Evolutionary conservation across 176 grass and related monocot genomes (phyloP).

Genomic region (Raddia distichophylla): DNA sequence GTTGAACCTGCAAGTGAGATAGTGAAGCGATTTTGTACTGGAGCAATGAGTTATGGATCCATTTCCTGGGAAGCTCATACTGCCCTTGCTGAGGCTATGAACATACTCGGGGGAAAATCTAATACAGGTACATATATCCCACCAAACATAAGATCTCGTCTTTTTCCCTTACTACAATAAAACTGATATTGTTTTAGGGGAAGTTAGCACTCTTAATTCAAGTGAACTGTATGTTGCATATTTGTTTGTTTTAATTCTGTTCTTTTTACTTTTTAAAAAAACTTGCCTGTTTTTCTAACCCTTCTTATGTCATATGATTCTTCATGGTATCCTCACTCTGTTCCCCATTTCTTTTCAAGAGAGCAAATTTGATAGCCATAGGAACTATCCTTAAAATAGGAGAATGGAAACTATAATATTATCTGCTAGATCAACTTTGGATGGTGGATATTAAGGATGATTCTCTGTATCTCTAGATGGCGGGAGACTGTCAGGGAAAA

Average conservation of each 20-base stretch:
- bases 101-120: constrained; percentile 55
- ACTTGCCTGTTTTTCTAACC: background rate
- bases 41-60: constrained; percentile 81
- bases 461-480: background rate
- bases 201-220: background rate
- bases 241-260: constrained; percentile 7
- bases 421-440: background rate
- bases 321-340: background rate
- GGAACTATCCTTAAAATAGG: background rate
- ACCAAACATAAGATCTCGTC: background rate
- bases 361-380: background rate
- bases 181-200: background rate
- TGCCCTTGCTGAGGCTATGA: constrained; percentile 59
- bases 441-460: background rate
- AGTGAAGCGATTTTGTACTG: constrained; percentile 73
- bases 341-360: background rate
- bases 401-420: background rate
- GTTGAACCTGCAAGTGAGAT: constrained; percentile 69
- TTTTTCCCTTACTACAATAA: background rate
- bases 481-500: background rate
- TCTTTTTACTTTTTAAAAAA: background rate
- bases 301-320: background rate
- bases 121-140: constrained; percentile 75
- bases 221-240: background rate
- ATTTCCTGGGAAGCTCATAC: constrained; percentile 70